phyloP scores from a whole-genome alignment of 2,329 filamentous ascomycete genomes.

The Gremmenia infestans region DNA sequence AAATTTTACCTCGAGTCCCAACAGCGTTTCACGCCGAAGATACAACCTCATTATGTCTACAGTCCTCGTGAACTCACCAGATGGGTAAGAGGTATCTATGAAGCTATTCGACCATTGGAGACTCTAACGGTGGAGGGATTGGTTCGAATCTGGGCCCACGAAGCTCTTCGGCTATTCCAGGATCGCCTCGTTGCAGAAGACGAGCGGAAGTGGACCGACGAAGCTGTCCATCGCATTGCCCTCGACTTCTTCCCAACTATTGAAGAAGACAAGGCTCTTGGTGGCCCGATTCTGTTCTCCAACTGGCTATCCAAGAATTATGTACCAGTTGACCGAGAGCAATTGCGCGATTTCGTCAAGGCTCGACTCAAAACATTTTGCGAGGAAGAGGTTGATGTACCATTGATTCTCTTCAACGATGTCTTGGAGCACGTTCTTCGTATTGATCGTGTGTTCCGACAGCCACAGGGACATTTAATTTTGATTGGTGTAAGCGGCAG shows the following conservation, averaged over 20 bases:
- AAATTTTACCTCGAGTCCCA: conserved; percentile 94
- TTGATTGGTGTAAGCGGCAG: conserved; percentile 97
- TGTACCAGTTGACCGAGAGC: conserved; percentile 90
- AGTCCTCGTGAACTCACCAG: conserved; percentile 96
- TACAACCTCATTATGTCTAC: conserved; percentile 98
- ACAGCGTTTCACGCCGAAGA: conserved; percentile 87
- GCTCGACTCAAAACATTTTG: conserved; percentile 97
- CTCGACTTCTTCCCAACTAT: conserved; percentile 93
- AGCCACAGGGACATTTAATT: conserved; percentile 96
- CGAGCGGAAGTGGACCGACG: conserved; percentile 91
- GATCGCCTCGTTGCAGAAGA: conserved; percentile 94
- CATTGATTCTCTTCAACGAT: conserved; percentile 98
- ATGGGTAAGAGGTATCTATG: conserved; percentile 96
- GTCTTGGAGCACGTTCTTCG: conserved; percentile 96
- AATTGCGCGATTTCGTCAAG: conserved; percentile 94
- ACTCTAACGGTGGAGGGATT: conserved; percentile 83
- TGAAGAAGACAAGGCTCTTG: conserved; percentile 81
- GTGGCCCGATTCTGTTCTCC: conserved; percentile 92
- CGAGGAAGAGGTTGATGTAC: conserved; percentile 98
- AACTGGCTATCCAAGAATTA: conserved; percentile 99
- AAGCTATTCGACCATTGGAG: conserved; percentile 91
- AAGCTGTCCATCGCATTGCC: conserved; percentile 80
- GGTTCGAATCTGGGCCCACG: conserved; percentile 96
- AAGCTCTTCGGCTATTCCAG: conserved; percentile 92
- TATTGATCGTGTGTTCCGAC: conserved; percentile 97